phyloP scores from a whole-genome alignment of 2,329 filamentous ascomycete genomes.

The Aspergillus novoparasiticus region DNA sequence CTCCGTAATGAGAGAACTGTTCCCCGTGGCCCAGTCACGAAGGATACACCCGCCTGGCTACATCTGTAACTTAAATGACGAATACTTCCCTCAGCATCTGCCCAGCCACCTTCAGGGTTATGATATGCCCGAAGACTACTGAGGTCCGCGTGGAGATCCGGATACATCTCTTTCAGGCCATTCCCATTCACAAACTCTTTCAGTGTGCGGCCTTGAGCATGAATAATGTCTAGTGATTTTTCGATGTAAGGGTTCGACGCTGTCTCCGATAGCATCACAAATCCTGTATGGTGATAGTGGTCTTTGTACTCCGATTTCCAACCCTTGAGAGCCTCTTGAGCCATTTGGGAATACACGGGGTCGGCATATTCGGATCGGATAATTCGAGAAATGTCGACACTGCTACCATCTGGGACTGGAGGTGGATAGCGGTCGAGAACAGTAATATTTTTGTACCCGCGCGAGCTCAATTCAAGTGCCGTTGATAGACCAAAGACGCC shows the following conservation, averaged over 20 bases:
- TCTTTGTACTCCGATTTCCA: conserved; percentile 49
- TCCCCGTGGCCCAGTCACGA: conserved; percentile 43
- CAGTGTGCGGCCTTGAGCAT: conserved; percentile 37
- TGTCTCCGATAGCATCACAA: conserved; percentile 31
- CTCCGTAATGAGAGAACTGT: conserved; percentile 30
- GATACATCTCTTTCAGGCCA: conserved; percentile 23
- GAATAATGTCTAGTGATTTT: conserved; percentile 37
- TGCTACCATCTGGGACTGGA: conserved; percentile 56
- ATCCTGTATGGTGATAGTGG: conserved; percentile 31
- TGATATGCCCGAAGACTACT: conserved; percentile 64
- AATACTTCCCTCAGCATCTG: conserved; percentile 67
- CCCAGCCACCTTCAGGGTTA: conserved; percentile 78
- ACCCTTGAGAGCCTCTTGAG: conserved; percentile 70
- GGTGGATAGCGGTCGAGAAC: conserved; percentile 58
- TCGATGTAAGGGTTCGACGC: conserved; percentile 28
- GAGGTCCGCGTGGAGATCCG: conserved; percentile 52
- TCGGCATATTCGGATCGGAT: conserved; percentile 76
- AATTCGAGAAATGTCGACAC: conserved; percentile 61
- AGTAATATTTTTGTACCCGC: conserved; percentile 55
- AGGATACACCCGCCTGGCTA: conserved; percentile 42
- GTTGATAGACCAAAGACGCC: conserved; percentile 67
- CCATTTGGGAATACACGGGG: conserved; percentile 71
- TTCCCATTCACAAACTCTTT: conserved; percentile 44
- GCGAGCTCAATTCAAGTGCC: conserved; percentile 67
- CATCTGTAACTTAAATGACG: conserved; percentile 27